Percentiles rank a stretch among this genome's conserved stretches.
These are phyloP conservation scores for Cucurbita moschata DNA, from an alignment of 306 rosid genomes.

Conservation along the genomic window DNA sequence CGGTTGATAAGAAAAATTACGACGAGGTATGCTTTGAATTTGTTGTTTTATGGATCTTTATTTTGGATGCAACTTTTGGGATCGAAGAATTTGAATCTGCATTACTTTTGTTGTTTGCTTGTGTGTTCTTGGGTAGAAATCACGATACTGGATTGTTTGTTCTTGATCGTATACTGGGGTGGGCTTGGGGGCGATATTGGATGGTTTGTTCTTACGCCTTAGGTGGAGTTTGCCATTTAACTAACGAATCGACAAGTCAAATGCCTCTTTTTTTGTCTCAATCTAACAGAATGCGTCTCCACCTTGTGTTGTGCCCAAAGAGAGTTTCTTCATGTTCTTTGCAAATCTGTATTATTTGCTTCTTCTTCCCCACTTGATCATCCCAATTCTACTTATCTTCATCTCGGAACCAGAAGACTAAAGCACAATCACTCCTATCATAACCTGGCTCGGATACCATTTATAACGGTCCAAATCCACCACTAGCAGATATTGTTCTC, in stretches of 20 bases:
- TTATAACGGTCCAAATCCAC: too few relatives aligned
- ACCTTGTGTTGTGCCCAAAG: background rate
- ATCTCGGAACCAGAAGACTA: background rate
- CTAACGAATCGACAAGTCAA: background rate
- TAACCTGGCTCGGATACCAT: background rate
- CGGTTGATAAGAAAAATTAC: slow-evolving; percentile 67
- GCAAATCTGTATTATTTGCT: background rate
- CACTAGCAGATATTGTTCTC: too few relatives aligned
- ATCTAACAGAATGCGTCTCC: background rate
- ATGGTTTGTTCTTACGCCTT: background rate
- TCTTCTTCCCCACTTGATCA: background rate
- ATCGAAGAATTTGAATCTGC: background rate
- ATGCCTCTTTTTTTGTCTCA: background rate
- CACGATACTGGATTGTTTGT: background rate
- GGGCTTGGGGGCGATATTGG: background rate
- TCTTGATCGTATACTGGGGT: background rate
- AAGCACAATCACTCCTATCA: background rate
- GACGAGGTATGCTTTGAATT: slow-evolving; percentile 43
- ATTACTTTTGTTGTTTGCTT: background rate
- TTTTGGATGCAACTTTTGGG: background rate
- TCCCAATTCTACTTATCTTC: slow-evolving; percentile 7
- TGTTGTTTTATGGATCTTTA: background rate
- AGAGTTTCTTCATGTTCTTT: background rate
- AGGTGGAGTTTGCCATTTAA: background rate
- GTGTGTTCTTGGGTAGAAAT: background rate